Conservation (phyloP, 768 basidiomycete species). For the Lentinula boryana region DNA sequence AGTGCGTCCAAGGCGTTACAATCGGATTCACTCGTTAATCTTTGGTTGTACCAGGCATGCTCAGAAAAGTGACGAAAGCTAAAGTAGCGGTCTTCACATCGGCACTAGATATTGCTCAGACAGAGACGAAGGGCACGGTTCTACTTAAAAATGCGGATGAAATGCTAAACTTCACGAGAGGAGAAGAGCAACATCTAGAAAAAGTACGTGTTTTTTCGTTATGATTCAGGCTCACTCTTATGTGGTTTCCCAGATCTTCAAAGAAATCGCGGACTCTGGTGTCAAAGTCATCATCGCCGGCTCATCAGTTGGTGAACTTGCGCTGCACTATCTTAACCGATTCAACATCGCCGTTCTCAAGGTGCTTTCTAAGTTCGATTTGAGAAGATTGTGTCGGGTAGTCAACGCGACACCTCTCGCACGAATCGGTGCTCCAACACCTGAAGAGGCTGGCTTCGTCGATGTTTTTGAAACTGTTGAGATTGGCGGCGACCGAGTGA, state of each 20-base stretch:
- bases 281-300: conserved; percentile 94
- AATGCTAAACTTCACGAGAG: conserved; percentile 93
- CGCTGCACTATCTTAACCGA: conserved; percentile 94
- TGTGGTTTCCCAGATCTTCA: conserved; percentile 65
- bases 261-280: conserved; percentile 95
- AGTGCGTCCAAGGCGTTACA: conserved; percentile 34
- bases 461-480: conserved; percentile 95
- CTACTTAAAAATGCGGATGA: conserved; percentile 93
- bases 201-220: conserved; percentile 38
- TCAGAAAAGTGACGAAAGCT: conserved; percentile 78
- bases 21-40: not conserved
- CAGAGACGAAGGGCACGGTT: conserved; percentile 98
- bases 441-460: conserved; percentile 91
- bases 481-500: conserved; percentile 96
- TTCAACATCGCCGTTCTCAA: conserved; percentile 93
- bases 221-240: not conserved
- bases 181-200: conserved; percentile 96
- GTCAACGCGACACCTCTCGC: conserved; percentile 96
- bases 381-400: conserved; percentile 90
- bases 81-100: conserved; percentile 97
- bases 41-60: conserved; percentile 41
- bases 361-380: conserved; percentile 96
- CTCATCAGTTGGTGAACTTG: conserved; percentile 89
- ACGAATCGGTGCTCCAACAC: conserved; percentile 90
- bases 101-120: conserved; percentile 89